These are phyloP conservation scores for Immersiporthe knoxdaviesiana DNA, from an alignment of 2,329 filamentous ascomycete species.

Conservation along the genomic window DNA sequence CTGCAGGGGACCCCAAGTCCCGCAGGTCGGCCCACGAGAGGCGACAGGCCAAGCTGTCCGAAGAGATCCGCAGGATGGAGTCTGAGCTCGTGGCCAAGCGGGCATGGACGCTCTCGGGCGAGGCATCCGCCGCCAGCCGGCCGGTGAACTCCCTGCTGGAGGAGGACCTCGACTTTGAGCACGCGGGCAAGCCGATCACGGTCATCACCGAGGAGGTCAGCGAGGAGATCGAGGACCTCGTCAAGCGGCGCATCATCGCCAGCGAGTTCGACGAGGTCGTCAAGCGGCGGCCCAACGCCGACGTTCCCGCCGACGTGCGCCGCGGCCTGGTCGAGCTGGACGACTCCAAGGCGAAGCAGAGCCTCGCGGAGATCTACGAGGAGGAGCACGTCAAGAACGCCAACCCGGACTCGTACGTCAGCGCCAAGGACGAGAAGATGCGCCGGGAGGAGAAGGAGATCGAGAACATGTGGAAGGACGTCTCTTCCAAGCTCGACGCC, in stretches of 20 bases:
- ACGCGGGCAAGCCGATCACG: slow-evolving; percentile 90
- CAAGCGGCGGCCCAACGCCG: slow-evolving; percentile 76
- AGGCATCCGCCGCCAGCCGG: slow-evolving; percentile 79
- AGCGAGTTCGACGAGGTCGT: slow-evolving; percentile 92
- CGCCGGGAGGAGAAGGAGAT: slow-evolving; percentile 84
- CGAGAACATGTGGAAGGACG: slow-evolving; percentile 77
- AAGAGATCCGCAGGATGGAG: slow-evolving; percentile 91
- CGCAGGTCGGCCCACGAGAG: slow-evolving; percentile 84
- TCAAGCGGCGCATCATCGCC: slow-evolving; percentile 89
- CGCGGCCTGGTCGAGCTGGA: slow-evolving; percentile 80
- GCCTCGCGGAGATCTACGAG: slow-evolving; percentile 91
- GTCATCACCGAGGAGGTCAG: slow-evolving; percentile 91
- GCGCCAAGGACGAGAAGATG: slow-evolving; percentile 80
- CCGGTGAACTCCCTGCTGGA: slow-evolving; percentile 92
- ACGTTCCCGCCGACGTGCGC: slow-evolving; percentile 61
- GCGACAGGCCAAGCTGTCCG: slow-evolving; percentile 79
- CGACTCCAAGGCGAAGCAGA: slow-evolving; percentile 84
- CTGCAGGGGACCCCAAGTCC: slow-evolving; percentile 71
- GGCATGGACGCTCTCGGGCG: slow-evolving; percentile 87
- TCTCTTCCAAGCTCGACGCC: slow-evolving; percentile 80
- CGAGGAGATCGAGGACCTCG: slow-evolving; percentile 88
- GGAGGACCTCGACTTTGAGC: slow-evolving; percentile 93
- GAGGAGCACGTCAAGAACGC: slow-evolving; percentile 81
- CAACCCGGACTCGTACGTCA: slow-evolving; percentile 79
- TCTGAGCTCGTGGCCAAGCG: slow-evolving; percentile 86